Evolutionary conservation across 148 eudicot genomes (phyloP).

Genomic region (Dianthus caryophyllus): DNA sequence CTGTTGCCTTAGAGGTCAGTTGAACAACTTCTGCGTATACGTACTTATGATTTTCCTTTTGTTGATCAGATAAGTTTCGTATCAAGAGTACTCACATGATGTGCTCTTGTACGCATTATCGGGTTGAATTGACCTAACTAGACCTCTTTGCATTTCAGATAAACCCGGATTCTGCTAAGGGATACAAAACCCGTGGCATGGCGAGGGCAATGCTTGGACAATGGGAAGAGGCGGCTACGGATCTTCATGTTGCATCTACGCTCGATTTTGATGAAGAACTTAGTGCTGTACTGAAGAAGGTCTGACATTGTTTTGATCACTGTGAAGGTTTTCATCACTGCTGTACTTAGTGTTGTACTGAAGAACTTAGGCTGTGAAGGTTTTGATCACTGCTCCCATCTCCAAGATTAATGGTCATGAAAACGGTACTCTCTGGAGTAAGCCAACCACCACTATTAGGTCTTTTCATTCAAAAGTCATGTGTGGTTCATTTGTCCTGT

Average conservation of each 20-base stretch:
- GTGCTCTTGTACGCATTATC: background rate
- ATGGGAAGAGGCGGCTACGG: constrained; percentile 94
- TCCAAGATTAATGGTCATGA: constrained; percentile 32
- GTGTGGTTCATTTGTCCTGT: constrained; percentile 40
- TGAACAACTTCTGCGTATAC: background rate
- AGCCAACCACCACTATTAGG: constrained; percentile 57
- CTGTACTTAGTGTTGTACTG: constrained; percentile 39
- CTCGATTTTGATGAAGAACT: constrained; percentile 89
- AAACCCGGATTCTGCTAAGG: constrained; percentile 94
- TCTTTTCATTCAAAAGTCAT: constrained; percentile 47
- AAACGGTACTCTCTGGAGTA: constrained; percentile 35
- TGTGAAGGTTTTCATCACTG: no score
- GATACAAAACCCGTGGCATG: constrained; percentile 78
- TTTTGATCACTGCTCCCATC: constrained; percentile 60
- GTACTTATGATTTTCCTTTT: no score
- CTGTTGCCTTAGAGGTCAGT: constrained; percentile 74
- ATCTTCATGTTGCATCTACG: constrained; percentile 80
- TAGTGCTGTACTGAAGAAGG: constrained; percentile 59
- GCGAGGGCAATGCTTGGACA: constrained; percentile 90
- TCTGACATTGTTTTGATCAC: no score
- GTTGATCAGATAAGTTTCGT: no score
- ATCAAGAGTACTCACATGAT: background rate
- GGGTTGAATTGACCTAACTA: background rate
- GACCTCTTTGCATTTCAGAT: constrained; percentile 37
- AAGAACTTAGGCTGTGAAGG: constrained; percentile 52